Percentiles rank a stretch among this genome's conserved stretches.
phyloP scores from a whole-genome alignment of 106 monocot species.

The Chionographis japonica region DNA sequence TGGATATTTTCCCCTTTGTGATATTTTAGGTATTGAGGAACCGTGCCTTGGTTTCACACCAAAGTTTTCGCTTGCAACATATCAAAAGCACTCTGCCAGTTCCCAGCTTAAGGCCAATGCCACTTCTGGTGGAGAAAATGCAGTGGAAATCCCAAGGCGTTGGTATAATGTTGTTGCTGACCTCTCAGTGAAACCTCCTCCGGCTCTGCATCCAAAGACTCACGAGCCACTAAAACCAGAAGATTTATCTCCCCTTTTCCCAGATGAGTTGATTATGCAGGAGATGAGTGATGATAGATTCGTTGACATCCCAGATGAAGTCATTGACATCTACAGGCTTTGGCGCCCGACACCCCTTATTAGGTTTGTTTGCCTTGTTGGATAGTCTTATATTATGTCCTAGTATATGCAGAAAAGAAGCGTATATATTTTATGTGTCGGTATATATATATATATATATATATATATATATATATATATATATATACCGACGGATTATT shows the following conservation, averaged over 20 bases:
- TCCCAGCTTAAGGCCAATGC: constrained; percentile 6
- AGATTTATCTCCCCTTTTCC: constrained; percentile 63
- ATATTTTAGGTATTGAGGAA: constrained; percentile 7
- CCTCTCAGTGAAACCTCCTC: constrained; percentile 59
- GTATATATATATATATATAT: too few relatives aligned
- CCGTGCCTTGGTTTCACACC: background rate
- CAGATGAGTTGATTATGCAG: constrained; percentile 66
- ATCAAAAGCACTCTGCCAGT: constrained; percentile 6
- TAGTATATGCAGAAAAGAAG: background rate
- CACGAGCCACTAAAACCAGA: constrained; percentile 52
- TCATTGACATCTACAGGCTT: constrained; percentile 64
- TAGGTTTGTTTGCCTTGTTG: constrained; percentile 40
- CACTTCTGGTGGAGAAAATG: constrained; percentile 8
- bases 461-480: too few relatives aligned
- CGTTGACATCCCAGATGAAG: constrained; percentile 71
- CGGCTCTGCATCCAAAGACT: constrained; percentile 73
- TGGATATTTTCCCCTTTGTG: too few relatives aligned
- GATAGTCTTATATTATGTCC: background rate
- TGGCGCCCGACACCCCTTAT: constrained; percentile 90
- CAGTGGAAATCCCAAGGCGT: constrained; percentile 41
- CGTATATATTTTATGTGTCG: too few relatives aligned
- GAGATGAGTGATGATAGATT: constrained; percentile 55
- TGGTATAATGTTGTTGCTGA: constrained; percentile 84
- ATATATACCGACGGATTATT: too few relatives aligned
- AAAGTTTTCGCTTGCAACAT: constrained; percentile 5